Evolutionary conservation across 192 early-diverging fungal genomes (phyloP), one percentile per base, ranked within the genome.

Genomic region (Funneliformis geosporum): DNA sequence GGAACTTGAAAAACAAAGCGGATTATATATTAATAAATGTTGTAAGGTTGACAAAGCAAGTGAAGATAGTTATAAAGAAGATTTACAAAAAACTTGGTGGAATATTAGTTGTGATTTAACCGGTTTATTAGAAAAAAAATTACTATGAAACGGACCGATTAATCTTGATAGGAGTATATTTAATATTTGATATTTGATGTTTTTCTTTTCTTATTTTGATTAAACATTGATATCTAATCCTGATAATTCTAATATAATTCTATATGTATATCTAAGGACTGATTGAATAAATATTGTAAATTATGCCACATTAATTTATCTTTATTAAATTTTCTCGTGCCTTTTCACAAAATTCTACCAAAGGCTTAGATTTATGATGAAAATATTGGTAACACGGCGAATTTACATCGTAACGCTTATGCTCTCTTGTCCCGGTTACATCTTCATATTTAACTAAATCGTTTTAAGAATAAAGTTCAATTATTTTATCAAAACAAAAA

Each of bases 31-130:
- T 64, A 76, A 64, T n/a, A 18, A 76, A 61, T 28, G 14, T 14
- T 76, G 75, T 42, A 8, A n/a, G 42, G 65, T 76, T 40, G 75
- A 23, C 16, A 73, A 79, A 50, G 80, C 82, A 6, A 83, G 82
- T 46, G 84, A 85, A 38, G 84, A 85, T 44, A 83, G 84, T 46
- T 67, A 74, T 59, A 82, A 83, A 33, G 78, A 69, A 25, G 82
- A 23, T 11, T 81, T 83, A 43, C 84, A 85, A 77, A 80, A 77
- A 62, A 69, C 81, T n/a, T 85, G 84, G 84, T 85, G 84, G 84
- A 78, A 85, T 42, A 69, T 80, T 76, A 80, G 71, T 42, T 83
- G 82, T 68, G 25, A 80, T 5, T 55, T 67, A 12, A 65, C 73
- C 55, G 84, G 84, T 11, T 77, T 83, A 2, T 43, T 76, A 16